These are phyloP conservation scores for Podila clonocystis DNA, from an alignment of 192 early-diverging fungal genomes.

Conservation along the genomic window DNA sequence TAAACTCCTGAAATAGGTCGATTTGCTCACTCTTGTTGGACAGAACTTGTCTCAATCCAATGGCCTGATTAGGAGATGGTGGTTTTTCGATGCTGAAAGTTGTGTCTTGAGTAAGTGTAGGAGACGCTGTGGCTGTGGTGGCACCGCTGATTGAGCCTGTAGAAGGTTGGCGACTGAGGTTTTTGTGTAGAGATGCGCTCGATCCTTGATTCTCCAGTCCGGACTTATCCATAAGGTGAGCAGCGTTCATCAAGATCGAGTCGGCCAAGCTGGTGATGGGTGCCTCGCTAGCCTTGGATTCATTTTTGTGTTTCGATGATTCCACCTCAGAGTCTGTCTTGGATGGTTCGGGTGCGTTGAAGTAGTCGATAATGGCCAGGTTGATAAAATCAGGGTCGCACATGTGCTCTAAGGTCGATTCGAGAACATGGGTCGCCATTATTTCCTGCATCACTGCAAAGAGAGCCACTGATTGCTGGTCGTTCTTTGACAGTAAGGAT, in stretches of 20 bases:
- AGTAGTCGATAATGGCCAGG: conserved; percentile 57
- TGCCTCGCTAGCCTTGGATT: conserved; percentile 9
- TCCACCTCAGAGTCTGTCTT: not conserved
- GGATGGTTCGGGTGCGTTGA: conserved; percentile 10
- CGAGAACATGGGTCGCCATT: conserved; percentile 58
- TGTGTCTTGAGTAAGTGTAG: not conserved
- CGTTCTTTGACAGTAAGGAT: conserved; percentile 52
- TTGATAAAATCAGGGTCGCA: conserved; percentile 67
- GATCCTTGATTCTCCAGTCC: conserved; percentile 6
- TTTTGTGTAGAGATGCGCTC: not conserved
- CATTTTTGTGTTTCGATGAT: not conserved
- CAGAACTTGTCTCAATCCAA: conserved; percentile 24
- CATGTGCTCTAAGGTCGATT: conserved; percentile 50
- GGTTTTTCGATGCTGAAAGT: not conserved
- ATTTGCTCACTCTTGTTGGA: conserved; percentile 26
- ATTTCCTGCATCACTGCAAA: conserved; percentile 61
- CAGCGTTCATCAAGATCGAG: conserved; percentile 44
- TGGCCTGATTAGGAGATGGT: not conserved
- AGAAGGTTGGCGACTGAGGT: not conserved
- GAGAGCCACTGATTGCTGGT: conserved; percentile 51
- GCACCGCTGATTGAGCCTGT: not conserved
- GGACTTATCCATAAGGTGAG: conserved; percentile 37
- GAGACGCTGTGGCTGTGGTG: not conserved
- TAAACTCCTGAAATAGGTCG: conserved; percentile 36
- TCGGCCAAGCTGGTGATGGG: conserved; percentile 34